These are phyloP conservation scores for Sechiopsis laciniata DNA, from an alignment of 306 rosid species.

Conservation along the genomic window DNA sequence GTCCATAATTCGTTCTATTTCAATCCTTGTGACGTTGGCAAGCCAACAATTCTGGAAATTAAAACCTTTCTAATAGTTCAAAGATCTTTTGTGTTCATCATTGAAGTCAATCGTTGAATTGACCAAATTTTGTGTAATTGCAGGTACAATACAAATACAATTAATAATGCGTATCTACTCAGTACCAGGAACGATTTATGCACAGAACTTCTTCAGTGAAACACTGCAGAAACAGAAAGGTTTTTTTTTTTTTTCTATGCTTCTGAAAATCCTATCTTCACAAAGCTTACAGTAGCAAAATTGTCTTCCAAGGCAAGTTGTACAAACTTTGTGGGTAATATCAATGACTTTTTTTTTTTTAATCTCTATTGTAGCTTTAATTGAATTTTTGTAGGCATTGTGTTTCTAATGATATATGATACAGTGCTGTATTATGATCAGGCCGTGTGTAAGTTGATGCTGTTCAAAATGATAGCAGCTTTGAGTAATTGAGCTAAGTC, in stretches of 20 bases:
- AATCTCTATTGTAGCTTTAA: constrained; percentile 38
- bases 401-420: too few relatives aligned
- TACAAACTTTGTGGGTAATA: constrained; percentile 51
- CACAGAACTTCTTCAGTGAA: constrained; percentile 72
- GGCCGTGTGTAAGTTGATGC: background rate
- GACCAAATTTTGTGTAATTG: constrained; percentile 30
- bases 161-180: constrained; percentile 79
- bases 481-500: background rate
- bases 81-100: constrained; percentile 6
- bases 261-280: constrained; percentile 67
- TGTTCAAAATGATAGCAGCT: background rate
- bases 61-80: background rate
- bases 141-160: constrained; percentile 70
- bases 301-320: constrained; percentile 49
- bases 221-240: constrained; percentile 59
- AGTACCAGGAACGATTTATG: constrained; percentile 55
- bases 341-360: too few relatives aligned
- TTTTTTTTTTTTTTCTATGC: constrained; percentile 27
- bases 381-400: too few relatives aligned
- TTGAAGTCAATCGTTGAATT: constrained; percentile 1
- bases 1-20: constrained; percentile 65
- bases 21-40: constrained; percentile 51
- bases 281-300: constrained; percentile 53
- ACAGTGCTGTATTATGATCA: too few relatives aligned
- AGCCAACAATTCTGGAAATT: background rate